phyloP scores from a whole-genome alignment of 352 stramenopile genomes.

The Globisporangium cederbergense region DNA sequence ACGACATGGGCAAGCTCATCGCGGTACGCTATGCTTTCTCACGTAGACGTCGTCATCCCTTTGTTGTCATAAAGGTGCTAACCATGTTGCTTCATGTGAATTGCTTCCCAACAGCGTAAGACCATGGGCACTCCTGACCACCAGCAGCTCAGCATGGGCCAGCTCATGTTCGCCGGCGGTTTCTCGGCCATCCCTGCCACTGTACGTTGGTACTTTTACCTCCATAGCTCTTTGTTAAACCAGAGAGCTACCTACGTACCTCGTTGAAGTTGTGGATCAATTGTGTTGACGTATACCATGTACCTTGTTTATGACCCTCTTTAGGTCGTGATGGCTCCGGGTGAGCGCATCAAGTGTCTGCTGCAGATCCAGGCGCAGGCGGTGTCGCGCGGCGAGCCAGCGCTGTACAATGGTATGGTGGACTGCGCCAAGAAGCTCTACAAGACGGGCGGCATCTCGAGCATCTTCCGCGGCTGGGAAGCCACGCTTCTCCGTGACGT shows the following conservation, averaged over 20 bases:
- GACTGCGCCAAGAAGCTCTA: slow-evolving; percentile 94
- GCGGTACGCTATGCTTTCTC: slow-evolving; percentile 43
- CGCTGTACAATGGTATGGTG: slow-evolving; percentile 93
- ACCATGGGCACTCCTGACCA: slow-evolving; percentile 47
- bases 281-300: slow-evolving; percentile 10
- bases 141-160: slow-evolving; percentile 65
- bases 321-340: slow-evolving; percentile 91
- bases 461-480: slow-evolving; percentile 93
- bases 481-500: slow-evolving; percentile 94
- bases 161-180: slow-evolving; percentile 89
- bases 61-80: not conserved
- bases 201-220: not conserved
- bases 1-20: slow-evolving; percentile 94
- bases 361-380: slow-evolving; percentile 90
- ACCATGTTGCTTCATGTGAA: not conserved
- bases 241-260: not conserved
- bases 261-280: not conserved
- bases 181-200: slow-evolving; percentile 89
- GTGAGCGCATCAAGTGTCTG: slow-evolving; percentile 97
- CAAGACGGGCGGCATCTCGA: slow-evolving; percentile 87
- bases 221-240: not conserved
- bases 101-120: slow-evolving; percentile 44
- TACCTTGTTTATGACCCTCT: not conserved
- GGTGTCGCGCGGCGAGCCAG: slow-evolving; percentile 67
- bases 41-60: not conserved